Evolutionary conservation across 2,329 filamentous ascomycete genomes (phyloP).

Genomic region (Phaeophleospora eucalypticola): DNA sequence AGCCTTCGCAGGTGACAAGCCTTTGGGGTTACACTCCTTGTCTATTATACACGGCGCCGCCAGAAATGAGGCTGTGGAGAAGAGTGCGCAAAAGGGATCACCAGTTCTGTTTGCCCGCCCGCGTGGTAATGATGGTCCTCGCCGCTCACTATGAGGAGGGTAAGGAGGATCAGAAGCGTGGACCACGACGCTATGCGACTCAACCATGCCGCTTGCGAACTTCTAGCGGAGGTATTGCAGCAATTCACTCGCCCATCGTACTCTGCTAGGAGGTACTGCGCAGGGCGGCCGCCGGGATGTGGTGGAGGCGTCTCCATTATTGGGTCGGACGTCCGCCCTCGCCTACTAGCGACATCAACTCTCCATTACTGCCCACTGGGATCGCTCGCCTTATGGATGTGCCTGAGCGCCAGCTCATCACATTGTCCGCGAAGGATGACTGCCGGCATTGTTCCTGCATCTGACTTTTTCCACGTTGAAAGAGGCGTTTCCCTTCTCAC

Average conservation of each 20-base stretch:
- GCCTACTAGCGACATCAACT: too few species aligned
- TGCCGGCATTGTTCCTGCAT: background rate
- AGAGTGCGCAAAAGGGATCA: background rate
- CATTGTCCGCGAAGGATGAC: background rate
- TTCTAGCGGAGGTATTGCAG: slow-evolving; percentile 1
- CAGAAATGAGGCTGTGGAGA: background rate
- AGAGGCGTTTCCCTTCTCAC: background rate
- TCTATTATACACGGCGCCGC: background rate
- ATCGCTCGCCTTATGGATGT: too few species aligned
- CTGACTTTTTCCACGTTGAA: background rate
- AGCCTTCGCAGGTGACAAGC: too few species aligned
- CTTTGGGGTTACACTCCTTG: too few species aligned
- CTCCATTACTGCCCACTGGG: too few species aligned
- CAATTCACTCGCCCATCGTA: background rate
- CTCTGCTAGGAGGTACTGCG: too few species aligned
- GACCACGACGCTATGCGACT: background rate
- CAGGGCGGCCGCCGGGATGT: background rate
- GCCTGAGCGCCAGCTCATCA: too few species aligned
- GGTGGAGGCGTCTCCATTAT: background rate
- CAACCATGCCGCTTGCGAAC: background rate
- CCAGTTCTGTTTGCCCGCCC: background rate
- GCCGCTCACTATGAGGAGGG: too few species aligned
- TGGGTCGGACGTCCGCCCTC: too few species aligned
- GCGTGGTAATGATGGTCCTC: background rate
- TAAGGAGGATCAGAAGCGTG: background rate